A percentile compares a stretch with the other conserved stretches of the same genome.
These are phyloP conservation scores for Sphaerostilbella broomeana DNA, from an alignment of 2,329 filamentous ascomycete species.

Conservation along the genomic window DNA sequence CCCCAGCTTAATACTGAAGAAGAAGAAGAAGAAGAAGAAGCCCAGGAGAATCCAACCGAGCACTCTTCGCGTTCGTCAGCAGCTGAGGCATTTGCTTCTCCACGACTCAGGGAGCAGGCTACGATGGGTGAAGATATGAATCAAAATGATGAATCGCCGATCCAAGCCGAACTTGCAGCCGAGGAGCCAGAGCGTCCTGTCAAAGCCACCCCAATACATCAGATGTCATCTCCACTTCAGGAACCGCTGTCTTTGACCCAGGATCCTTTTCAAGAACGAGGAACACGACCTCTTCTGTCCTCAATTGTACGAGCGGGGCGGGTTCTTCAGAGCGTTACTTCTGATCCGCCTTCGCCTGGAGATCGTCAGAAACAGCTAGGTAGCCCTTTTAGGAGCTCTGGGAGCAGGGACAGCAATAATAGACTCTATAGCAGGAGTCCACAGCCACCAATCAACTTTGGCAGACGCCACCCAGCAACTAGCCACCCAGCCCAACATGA, in stretches of 20 bases:
- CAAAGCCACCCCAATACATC: slow-evolving; percentile 31
- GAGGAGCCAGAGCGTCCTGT: slow-evolving; percentile 14
- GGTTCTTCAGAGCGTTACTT: slow-evolving; percentile 51
- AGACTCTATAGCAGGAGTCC: slow-evolving; percentile 27
- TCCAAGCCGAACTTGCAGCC: slow-evolving; percentile 10
- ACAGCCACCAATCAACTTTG: slow-evolving; percentile 17
- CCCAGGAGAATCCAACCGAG: slow-evolving; percentile 8
- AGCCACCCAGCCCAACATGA: slow-evolving; percentile 21
- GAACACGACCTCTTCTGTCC: slow-evolving; percentile 41
- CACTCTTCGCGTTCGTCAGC: no score
- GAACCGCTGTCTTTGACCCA: slow-evolving; percentile 26
- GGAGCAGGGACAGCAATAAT: slow-evolving; percentile 29
- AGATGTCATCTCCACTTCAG: slow-evolving; percentile 32
- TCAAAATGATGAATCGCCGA: slow-evolving; percentile 11
- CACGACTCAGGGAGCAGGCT: no score
- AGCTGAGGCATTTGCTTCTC: no score
- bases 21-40: slow-evolving; percentile 15
- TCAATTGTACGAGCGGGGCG: slow-evolving; percentile 53
- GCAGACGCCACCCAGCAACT: slow-evolving; percentile 12
- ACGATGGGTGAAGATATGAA: slow-evolving; percentile 14
- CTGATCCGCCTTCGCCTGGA: slow-evolving; percentile 51
- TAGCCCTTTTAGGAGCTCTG: slow-evolving; percentile 47
- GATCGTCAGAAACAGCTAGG: slow-evolving; percentile 44
- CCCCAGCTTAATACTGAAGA: slow-evolving; percentile 26
- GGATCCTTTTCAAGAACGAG: slow-evolving; percentile 24